Evolutionary conservation across 495 filamentous ascomycete species (phyloP), one percentile per base, ranked within the genome.

Genomic region (Aeminium ludgeri): DNA sequence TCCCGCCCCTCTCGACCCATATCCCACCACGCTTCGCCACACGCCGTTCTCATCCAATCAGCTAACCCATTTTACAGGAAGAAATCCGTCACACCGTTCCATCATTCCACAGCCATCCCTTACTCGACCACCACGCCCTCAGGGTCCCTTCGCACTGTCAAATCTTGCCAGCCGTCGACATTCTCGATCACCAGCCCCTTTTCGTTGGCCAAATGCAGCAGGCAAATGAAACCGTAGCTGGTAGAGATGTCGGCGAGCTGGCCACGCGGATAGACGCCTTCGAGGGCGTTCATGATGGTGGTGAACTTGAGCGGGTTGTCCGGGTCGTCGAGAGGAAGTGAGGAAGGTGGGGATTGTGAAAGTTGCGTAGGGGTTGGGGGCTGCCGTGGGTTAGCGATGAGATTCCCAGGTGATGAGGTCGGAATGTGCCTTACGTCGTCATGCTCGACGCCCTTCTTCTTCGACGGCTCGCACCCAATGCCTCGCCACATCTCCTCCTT

Each of bases 401-500:
- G 23, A 3, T 25, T 8, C 8, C 4, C 23, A 25, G 8, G 4
- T 25, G 23, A 25, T 3, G 8, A 6, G 6, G 6, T 19, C 6
- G 32, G 7, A 4, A 8, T 25, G 8, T 8, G 23, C 3, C 23
- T 25, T 25, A 25, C 23, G 23, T 25, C 23, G 23, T 25, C 23
- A 8, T 25, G 3, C 23, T 25, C 23, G 23, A 3, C 23, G 23
- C 23, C 8, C 23, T 25, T 25, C 8, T 32, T 16, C 20, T 27
- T 31, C 27, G n/a, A n/a, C 6, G 19, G n/a, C n/a, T 74, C 72
- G 30, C 81, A 67, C 15, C 76, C 80, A 59, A 94, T 82, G 6
- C 84, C 82, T 58, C 70, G 79, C 91, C 91, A 99, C 55, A 99
- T 76, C 56, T 99, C 85, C 57, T 86, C 80, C 64, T 99, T 99